Base-by-base conservation (phyloP, 2,329 filamentous ascomycete species). In the Sphaerulina populicola region DNA sequence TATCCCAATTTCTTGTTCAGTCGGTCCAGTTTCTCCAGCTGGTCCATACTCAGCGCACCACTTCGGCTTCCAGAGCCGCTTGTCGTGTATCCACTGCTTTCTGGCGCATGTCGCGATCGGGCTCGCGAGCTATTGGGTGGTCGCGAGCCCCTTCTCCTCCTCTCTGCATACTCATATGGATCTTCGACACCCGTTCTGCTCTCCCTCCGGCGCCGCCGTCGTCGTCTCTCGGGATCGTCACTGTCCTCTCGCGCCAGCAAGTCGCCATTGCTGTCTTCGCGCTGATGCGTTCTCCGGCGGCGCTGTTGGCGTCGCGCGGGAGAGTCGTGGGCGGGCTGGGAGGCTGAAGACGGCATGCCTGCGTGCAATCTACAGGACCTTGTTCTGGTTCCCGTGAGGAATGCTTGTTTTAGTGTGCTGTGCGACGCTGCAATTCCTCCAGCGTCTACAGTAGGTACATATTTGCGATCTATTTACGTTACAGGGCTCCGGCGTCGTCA, bases 11-110 rank as follows among this genome's bases (percentile, higher is more conserved):
- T 76, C 23, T 76, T 73, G 66, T 86, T 83, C 48, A 78, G 70
- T 44, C 79, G 74, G 60, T 88, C 77, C 42, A 90, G 68, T 62
- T 81, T 79, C 10, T 82, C 82, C 44, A 90, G 68, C 4, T 83
- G 81, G 59, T 80, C 78, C 54, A 69, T 72, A 67, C 62, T 81
- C 61, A 76, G 65, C 36, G 68, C 61, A 21, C 68, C 68, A 45
- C 60, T 65, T 15, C 62, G 64, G 21, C 46, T 49, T 12, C 46
- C 46, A n/a, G 38, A 42, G 6, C 46, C 46, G 9, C 46, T 49
- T 27, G 46, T 49, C 18, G 46, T 49, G 30, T 54, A 48, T 27
- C 40, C 48, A 44, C 52, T 54, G 44, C 52, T 54, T 33, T 51
- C 47, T 12, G 51, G 38, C n/a, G 47, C 36, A 31, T 45, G 51